Percentiles rank a stretch among this genome's conserved stretches.
These are phyloP conservation scores for Paraphoma chrysanthemicola DNA, from an alignment of 2,329 filamentous ascomycete species.

Conservation along the genomic window DNA sequence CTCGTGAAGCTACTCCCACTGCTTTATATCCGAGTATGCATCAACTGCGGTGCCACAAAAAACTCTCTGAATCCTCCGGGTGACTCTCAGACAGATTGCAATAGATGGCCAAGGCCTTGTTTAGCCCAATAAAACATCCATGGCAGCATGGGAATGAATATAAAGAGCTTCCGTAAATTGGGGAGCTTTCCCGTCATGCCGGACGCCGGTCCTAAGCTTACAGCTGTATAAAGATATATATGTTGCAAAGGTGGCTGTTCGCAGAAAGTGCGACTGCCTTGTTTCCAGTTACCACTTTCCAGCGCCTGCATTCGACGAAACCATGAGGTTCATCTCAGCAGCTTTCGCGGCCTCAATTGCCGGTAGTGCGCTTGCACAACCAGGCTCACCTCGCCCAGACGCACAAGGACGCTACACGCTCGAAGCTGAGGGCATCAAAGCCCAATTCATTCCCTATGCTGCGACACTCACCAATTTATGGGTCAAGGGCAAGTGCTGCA, in stretches of 20 bases:
- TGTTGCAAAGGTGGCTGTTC: background rate
- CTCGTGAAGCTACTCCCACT: slow-evolving; percentile 3
- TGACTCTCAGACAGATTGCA: slow-evolving; percentile 24
- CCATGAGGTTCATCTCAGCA: slow-evolving; percentile 30
- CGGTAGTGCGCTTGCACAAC: slow-evolving; percentile 11
- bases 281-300: background rate
- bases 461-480: slow-evolving; percentile 44
- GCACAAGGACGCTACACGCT: slow-evolving; percentile 37
- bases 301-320: slow-evolving; percentile 2
- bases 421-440: slow-evolving; percentile 38
- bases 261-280: background rate
- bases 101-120: slow-evolving; percentile 25
- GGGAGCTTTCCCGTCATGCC: slow-evolving; percentile 5
- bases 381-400: slow-evolving; percentile 28
- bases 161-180: slow-evolving; percentile 14
- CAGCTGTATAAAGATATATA: slow-evolving; percentile 13
- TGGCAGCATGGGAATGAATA: slow-evolving; percentile 13
- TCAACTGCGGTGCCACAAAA: background rate
- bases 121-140: slow-evolving; percentile 17
- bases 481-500: slow-evolving; percentile 27
- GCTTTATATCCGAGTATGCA: background rate
- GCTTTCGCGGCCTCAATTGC: slow-evolving; percentile 25
- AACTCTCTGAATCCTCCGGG: slow-evolving; percentile 6
- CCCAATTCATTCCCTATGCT: slow-evolving; percentile 45
- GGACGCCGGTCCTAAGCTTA: background rate